These are phyloP conservation scores for Pseudocercospora vitis DNA, from an alignment of 2,329 filamentous ascomycete genomes.

Conservation along the genomic window DNA sequence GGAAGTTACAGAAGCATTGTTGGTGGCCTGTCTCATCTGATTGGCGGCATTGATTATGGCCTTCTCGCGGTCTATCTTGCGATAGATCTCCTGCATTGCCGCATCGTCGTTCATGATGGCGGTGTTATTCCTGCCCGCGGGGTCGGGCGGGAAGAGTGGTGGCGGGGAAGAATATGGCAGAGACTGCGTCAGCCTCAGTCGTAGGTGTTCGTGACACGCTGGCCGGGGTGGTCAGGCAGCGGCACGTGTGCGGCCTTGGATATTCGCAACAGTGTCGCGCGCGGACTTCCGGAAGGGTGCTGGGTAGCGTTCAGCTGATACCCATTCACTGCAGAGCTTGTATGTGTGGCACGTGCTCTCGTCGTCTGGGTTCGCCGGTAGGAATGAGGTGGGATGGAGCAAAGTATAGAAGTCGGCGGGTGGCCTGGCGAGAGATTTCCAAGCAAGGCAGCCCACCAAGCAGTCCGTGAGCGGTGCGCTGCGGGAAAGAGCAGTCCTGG, in stretches of 20 bases:
- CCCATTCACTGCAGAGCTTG: conserved; percentile 8
- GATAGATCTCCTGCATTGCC: conserved; percentile 75
- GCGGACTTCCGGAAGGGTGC: conserved; percentile 9
- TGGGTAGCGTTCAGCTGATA: conserved; percentile 5
- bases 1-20: conserved; percentile 87
- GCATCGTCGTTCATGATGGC: conserved; percentile 61
- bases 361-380: conserved; percentile 6
- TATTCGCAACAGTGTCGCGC: background rate
- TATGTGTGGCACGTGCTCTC: conserved; percentile 2
- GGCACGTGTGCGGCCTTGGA: conserved; percentile 15
- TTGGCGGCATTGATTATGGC: conserved; percentile 91
- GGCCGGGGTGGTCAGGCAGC: conserved; percentile 12
- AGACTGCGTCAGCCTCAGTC: conserved; percentile 8
- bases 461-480: background rate
- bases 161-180: conserved; percentile 9
- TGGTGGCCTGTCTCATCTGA: conserved; percentile 92
- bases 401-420: background rate
- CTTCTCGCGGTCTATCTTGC: conserved; percentile 98
- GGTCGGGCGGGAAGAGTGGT: too few relatives aligned
- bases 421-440: conserved; percentile 5
- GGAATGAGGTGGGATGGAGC: conserved; percentile 7
- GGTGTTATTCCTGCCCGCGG: conserved; percentile 23
- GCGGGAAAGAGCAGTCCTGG: background rate
- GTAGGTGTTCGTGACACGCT: conserved; percentile 2
- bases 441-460: background rate